Conservation (phyloP, 2,329 filamentous ascomycete genomes). For the Xylaria sp. region DNA sequence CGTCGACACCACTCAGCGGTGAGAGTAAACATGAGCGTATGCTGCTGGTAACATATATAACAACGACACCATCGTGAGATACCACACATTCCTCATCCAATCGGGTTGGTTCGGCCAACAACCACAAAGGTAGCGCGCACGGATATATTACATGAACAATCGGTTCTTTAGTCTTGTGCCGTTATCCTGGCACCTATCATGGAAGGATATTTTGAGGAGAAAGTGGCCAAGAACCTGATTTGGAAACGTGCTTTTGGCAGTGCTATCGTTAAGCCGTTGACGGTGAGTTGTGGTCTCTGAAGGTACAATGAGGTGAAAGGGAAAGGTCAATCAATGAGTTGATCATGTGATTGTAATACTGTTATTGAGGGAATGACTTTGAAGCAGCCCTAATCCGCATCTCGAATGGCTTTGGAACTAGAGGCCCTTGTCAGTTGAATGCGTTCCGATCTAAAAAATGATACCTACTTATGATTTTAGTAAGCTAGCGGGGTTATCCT, state of each 20-base stretch:
- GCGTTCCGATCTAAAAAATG: neutral
- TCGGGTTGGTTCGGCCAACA: slow-evolving; percentile 9
- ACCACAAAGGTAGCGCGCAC: slow-evolving; percentile 10
- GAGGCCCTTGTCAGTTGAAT: neutral
- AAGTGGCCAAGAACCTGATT: neutral
- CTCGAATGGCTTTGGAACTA: too few species aligned
- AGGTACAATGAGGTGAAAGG: neutral
- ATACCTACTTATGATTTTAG: neutral
- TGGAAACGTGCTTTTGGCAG: neutral
- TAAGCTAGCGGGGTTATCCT: neutral
- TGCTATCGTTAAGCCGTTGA: neutral
- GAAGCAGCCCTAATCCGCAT: neutral
- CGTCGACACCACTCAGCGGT: slow-evolving; percentile 22
- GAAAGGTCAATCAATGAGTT: neutral
- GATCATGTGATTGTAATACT: neutral
- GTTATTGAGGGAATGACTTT: neutral
- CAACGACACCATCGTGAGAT: slow-evolving; percentile 19
- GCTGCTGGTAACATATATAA: neutral
- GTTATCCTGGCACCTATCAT: neutral
- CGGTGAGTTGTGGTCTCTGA: neutral
- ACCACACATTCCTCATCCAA: slow-evolving; percentile 22
- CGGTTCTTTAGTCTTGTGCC: neutral
- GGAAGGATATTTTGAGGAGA: neutral
- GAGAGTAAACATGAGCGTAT: slow-evolving; percentile 1
- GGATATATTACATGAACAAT: slow-evolving; percentile 15